These are phyloP conservation scores for Balansia obtecta DNA, from an alignment of 2,329 filamentous ascomycete genomes.

Conservation along the genomic window DNA sequence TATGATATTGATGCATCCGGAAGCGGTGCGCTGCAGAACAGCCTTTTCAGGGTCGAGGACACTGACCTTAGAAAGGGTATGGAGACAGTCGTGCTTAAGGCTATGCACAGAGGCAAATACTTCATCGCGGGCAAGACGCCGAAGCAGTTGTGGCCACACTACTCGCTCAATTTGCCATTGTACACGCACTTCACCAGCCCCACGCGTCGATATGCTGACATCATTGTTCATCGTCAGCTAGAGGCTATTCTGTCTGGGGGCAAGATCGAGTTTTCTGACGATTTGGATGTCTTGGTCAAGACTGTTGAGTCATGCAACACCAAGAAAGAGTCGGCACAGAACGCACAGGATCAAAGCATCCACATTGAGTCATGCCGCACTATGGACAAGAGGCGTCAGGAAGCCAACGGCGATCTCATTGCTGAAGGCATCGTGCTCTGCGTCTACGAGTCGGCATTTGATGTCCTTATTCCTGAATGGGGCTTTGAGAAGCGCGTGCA, in stretches of 20 bases:
- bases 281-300: slow-evolving; percentile 79
- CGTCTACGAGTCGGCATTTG: slow-evolving; percentile 97
- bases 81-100: slow-evolving; percentile 90
- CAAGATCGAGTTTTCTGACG: slow-evolving; percentile 74
- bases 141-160: slow-evolving; percentile 74
- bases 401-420: slow-evolving; percentile 81
- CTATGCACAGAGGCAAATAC: slow-evolving; percentile 95
- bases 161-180: slow-evolving; percentile 79
- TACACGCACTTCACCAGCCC: slow-evolving; percentile 98
- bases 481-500: slow-evolving; percentile 99
- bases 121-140: slow-evolving; percentile 70
- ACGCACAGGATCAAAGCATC: slow-evolving; percentile 95
- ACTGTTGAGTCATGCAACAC: slow-evolving; percentile 93
- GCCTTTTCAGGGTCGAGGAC: slow-evolving; percentile 87
- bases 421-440: slow-evolving; percentile 92
- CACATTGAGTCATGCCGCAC: slow-evolving; percentile 94
- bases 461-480: slow-evolving; percentile 94
- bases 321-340: slow-evolving; percentile 97
- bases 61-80: slow-evolving; percentile 87
- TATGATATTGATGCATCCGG: slow-evolving; percentile 82
- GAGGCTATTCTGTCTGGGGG: slow-evolving; percentile 76
- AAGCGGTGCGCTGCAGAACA: slow-evolving; percentile 86
- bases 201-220: slow-evolving; percentile 85
- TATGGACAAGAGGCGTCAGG: slow-evolving; percentile 85
- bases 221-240: slow-evolving; percentile 89